These are phyloP conservation scores for Xylaria hypoxylon DNA, from an alignment of 2,329 filamentous ascomycete genomes.

Conservation along the genomic window DNA sequence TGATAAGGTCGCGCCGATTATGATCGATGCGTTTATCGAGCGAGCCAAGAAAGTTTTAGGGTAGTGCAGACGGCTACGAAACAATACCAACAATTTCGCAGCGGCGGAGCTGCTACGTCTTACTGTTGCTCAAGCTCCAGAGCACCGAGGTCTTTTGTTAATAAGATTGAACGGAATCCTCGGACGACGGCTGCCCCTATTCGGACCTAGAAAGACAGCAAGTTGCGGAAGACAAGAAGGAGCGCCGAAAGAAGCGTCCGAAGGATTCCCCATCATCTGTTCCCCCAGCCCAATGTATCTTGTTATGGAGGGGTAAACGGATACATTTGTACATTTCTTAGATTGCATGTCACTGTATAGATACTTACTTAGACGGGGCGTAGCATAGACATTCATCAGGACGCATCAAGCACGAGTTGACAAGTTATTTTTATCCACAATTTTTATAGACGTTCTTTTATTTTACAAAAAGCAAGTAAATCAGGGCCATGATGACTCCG, in stretches of 20 bases:
- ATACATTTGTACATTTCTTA: constrained; percentile 12
- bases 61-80: constrained; percentile 5
- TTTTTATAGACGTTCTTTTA: constrained; percentile 21
- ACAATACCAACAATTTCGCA: constrained; percentile 39
- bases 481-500: constrained; percentile 15
- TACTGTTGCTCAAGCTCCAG: background rate
- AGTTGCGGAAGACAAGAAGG: background rate
- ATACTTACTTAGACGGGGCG: background rate
- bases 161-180: background rate
- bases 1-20: constrained; percentile 83
- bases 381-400: background rate
- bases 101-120: constrained; percentile 15
- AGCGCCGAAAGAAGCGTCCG: too few species aligned
- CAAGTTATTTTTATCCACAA: constrained; percentile 9
- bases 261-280: background rate
- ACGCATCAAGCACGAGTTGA: background rate
- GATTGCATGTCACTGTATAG: constrained; percentile 8
- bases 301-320: background rate
- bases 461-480: constrained; percentile 31
- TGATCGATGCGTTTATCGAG: constrained; percentile 94
- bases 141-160: background rate
- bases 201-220: background rate
- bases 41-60: constrained; percentile 72
- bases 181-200: background rate
- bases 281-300: background rate